phyloP scores from a whole-genome alignment of 352 stramenopile genomes.

The Thraustotheca clavata region DNA sequence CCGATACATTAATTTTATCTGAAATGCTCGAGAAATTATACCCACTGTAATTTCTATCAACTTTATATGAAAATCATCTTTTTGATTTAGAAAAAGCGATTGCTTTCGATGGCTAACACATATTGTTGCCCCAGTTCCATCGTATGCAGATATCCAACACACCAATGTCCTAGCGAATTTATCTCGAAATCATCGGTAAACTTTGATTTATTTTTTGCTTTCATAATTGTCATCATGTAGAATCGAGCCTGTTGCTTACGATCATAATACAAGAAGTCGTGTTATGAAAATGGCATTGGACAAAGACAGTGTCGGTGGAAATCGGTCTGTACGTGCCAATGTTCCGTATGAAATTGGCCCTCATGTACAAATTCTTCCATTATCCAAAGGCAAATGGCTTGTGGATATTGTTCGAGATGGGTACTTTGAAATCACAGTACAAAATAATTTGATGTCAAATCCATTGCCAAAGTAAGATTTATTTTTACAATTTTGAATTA shows the following conservation, averaged over 20 bases:
- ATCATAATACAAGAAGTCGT: neutral
- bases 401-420: conserved; percentile 47
- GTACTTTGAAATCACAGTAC: conserved; percentile 68
- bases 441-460: neutral
- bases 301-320: conserved; percentile 14
- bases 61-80: neutral
- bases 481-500: conserved; percentile 15
- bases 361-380: conserved; percentile 26
- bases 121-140: conserved; percentile 7
- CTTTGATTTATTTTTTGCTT: neutral
- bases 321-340: conserved; percentile 62
- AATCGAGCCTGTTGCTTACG: conserved; percentile 18
- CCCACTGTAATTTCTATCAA: neutral
- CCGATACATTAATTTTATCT: neutral
- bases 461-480: neutral
- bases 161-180: conserved; percentile 14
- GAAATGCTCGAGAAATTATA: neutral
- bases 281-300: conserved; percentile 10
- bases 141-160: conserved; percentile 14
- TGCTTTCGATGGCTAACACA: conserved; percentile 17
- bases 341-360: conserved; percentile 37
- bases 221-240: neutral
- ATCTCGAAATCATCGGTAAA: conserved; percentile 11
- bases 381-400: conserved; percentile 19
- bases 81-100: neutral